Evolutionary conservation across 2,329 filamentous ascomycete species (phyloP).

Genomic region (Fusarium sp.): DNA sequence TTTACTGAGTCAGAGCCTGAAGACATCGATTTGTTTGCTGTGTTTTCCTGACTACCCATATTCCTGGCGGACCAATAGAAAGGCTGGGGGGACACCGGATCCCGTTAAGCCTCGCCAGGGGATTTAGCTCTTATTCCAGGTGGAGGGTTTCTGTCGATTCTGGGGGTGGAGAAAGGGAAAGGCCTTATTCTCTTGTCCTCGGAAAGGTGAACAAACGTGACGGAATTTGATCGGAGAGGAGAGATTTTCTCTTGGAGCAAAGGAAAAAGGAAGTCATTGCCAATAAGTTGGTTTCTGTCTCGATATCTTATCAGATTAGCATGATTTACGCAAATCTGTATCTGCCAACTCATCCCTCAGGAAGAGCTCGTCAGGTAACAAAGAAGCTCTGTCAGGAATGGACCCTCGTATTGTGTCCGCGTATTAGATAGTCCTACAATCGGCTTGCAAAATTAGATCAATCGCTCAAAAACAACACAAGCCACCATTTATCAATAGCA

Average conservation of each 20-base stretch:
- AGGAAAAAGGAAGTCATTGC: not conserved
- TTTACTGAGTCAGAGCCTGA: not conserved
- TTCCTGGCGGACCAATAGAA: not conserved
- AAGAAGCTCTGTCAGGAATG: not conserved
- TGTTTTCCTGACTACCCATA: not conserved
- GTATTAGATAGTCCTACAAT: not conserved
- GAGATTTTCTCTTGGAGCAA: not conserved
- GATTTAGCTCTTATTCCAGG: not conserved
- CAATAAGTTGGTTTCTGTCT: not conserved
- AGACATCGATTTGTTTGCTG: not conserved
- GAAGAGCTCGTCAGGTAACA: not conserved
- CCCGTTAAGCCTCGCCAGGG: not conserved
- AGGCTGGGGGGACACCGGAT: not conserved
- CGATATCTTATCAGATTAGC: not conserved
- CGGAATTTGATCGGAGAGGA: not conserved
- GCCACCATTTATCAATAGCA: constrained; percentile 3
- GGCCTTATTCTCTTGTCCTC: not conserved
- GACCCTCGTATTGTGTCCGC: not conserved
- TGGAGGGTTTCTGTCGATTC: constrained; percentile 9
- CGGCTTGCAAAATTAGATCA: not conserved
- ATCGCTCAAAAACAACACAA: not conserved
- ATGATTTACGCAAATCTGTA: not conserved
- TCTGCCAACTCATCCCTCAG: not conserved
- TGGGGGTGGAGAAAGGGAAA: constrained; percentile 1
- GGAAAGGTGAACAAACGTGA: not conserved